A percentile compares a stretch with the other conserved stretches of the same genome.
Conservation (phyloP, 306 rosid species). For the Macrotyloma uniflorum region DNA sequence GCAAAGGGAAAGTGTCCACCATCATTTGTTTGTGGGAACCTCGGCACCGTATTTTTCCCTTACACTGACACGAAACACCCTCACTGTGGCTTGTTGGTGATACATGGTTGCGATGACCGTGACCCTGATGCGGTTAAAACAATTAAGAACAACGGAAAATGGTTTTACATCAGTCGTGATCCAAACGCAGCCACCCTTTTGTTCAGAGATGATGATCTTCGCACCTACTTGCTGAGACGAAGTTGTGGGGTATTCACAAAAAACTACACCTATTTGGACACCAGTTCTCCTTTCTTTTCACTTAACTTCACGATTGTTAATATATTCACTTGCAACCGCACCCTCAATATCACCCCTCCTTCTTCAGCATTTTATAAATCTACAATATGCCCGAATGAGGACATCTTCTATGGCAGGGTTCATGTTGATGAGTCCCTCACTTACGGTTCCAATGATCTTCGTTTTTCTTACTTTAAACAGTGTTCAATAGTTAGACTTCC, state of each 20-base stretch:
- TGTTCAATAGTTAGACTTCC: conserved; percentile 30
- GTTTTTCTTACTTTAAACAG: neutral
- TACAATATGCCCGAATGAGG: neutral
- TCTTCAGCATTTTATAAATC: neutral
- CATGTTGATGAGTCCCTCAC: neutral
- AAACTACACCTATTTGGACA: neutral
- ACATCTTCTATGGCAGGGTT: neutral
- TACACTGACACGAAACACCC: neutral
- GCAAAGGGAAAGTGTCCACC: neutral
- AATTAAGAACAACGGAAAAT: neutral
- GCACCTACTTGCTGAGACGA: neutral
- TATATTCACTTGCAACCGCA: conserved; percentile 20
- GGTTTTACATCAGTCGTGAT: neutral
- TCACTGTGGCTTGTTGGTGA: conserved; percentile 5
- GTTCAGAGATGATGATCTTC: neutral
- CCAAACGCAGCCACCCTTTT: neutral
- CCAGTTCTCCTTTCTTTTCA: neutral
- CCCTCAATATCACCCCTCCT: neutral
- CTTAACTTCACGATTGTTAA: neutral
- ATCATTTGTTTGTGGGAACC: neutral
- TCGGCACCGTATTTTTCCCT: neutral
- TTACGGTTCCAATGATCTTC: neutral
- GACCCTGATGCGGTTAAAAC: neutral
- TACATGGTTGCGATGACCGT: neutral
- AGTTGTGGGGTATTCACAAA: neutral